Conservation (phyloP, 169 alveolate genomes). For the Sarcocystis neurona region DNA sequence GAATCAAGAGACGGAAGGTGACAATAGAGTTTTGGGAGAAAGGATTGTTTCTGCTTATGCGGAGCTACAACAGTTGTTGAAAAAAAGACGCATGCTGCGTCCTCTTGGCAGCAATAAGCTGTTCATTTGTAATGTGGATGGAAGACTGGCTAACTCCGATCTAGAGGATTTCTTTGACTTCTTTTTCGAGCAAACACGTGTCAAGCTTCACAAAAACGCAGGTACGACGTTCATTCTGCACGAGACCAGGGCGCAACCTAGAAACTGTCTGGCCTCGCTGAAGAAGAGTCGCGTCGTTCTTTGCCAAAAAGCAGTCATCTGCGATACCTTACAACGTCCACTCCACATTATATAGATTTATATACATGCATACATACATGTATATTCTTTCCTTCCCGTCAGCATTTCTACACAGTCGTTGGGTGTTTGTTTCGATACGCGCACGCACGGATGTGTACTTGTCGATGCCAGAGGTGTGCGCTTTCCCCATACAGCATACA, state of each 20-base stretch:
- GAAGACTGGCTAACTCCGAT: conserved; percentile 47
- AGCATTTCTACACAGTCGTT: no score
- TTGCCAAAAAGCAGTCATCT: no score
- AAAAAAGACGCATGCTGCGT: conserved; percentile 43
- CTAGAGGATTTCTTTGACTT: conserved; percentile 54
- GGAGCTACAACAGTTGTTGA: conserved; percentile 42
- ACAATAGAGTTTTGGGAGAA: not conserved
- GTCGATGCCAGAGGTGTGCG: no score
- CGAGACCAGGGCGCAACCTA: no score
- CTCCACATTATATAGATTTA: not conserved
- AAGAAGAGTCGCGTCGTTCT: no score
- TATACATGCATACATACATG: not conserved
- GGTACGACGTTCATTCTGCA: conserved; percentile 20
- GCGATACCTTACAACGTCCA: not conserved
- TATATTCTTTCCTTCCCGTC: no score
- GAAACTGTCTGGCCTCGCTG: no score
- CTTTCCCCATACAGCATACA: no score
- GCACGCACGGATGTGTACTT: no score
- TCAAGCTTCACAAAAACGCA: conserved; percentile 26
- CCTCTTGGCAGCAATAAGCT: conserved; percentile 56
- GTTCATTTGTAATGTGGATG: conserved; percentile 49
- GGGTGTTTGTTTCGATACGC: no score
- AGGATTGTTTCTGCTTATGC: not conserved
- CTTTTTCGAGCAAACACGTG: not conserved
- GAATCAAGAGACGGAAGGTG: not conserved